These are phyloP conservation scores for Aspergillus funiculosus DNA, from an alignment of 495 filamentous ascomycete species.

Conservation along the genomic window DNA sequence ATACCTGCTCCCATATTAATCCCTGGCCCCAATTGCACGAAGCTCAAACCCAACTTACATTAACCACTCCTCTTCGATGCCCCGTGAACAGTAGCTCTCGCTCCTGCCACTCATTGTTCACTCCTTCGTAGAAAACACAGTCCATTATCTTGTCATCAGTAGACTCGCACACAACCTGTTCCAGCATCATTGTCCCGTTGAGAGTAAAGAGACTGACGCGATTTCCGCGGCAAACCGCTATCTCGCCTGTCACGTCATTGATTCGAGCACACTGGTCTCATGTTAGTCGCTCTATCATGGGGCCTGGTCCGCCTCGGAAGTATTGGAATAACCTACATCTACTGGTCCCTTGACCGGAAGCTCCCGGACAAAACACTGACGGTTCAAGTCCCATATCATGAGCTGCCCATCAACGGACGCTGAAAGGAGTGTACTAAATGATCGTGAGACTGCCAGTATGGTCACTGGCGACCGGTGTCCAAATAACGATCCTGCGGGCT, in stretches of 20 bases:
- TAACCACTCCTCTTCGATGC: conserved; percentile 76
- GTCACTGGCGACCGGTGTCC: conserved; percentile 81
- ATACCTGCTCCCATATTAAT: conserved; percentile 31
- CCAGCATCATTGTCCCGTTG: conserved; percentile 75
- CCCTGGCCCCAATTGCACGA: not conserved
- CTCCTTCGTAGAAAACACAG: conserved; percentile 91
- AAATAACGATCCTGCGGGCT: conserved; percentile 75
- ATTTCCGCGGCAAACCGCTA: conserved; percentile 73
- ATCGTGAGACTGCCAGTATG: conserved; percentile 73
- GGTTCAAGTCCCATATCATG: conserved; percentile 90
- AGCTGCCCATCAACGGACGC: conserved; percentile 74
- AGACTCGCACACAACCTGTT: conserved; percentile 69
- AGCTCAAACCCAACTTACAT: conserved; percentile 45
- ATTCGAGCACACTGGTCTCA: conserved; percentile 59
- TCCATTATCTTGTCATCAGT: conserved; percentile 67
- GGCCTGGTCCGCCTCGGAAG: too few species aligned
- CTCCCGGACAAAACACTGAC: conserved; percentile 74
- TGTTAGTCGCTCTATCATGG: too few species aligned
- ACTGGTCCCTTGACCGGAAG: conserved; percentile 51
- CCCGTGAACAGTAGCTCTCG: conserved; percentile 83
- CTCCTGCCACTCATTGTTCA: conserved; percentile 88
- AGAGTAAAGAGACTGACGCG: conserved; percentile 76
- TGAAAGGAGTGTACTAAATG: conserved; percentile 80
- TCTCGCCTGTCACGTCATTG: conserved; percentile 83
- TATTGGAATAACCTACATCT: conserved; percentile 35